Base-by-base conservation (phyloP, 306 rosid genomes). In the Trifolium pratense region DNA sequence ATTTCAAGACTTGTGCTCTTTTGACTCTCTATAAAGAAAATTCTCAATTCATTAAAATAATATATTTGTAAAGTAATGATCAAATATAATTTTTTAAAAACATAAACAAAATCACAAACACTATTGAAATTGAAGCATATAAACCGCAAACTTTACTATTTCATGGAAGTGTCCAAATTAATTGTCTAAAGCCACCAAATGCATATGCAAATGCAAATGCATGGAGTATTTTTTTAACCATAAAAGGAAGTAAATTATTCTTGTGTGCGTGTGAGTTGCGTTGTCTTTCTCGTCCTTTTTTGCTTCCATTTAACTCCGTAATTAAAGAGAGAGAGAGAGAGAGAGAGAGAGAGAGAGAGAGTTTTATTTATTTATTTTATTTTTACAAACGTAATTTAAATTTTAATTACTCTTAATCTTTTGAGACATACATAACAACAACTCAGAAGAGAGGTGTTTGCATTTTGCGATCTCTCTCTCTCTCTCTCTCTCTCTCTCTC, bases 201-300 rank as follows among this genome's bases (percentile, higher is more conserved):
- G 29, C 2, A 25, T 25, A 25, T 25, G 29, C 29, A 25, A n/a
- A n/a, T n/a, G n/a, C n/a, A n/a, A n/a, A n/a, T n/a, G n/a, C n/a
- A n/a, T n/a, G n/a, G n/a, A n/a, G n/a, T 25, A 25, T 25, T 26
- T 26, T 26, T 26, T 26, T 3, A 26, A 26, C 3, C 4, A 3
- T 3, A 26, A 26, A 26, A 0, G 5, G 31, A 26, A 26, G 4
- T 26, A 26, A 59, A 59, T 59, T 59, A 59, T 59, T 59, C 21
- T 29, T 7, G 3, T 6, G 84, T 76, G 87, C 90, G 86, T 84
- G 81, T 70, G 71, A 76, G 86, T 67, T 86, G 92, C 84, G 92
- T 85, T 80, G 90, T 87, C 92, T 77, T 65, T 77, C 83, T 86
- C 85, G 79, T 75, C 76, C 75, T 58, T 53, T 53, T 51, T 36